A percentile compares a stretch with the other conserved stretches of the same genome.
Conservation (phyloP, 352 stramenopile genomes). For the Halophytophthora polymorphica region DNA sequence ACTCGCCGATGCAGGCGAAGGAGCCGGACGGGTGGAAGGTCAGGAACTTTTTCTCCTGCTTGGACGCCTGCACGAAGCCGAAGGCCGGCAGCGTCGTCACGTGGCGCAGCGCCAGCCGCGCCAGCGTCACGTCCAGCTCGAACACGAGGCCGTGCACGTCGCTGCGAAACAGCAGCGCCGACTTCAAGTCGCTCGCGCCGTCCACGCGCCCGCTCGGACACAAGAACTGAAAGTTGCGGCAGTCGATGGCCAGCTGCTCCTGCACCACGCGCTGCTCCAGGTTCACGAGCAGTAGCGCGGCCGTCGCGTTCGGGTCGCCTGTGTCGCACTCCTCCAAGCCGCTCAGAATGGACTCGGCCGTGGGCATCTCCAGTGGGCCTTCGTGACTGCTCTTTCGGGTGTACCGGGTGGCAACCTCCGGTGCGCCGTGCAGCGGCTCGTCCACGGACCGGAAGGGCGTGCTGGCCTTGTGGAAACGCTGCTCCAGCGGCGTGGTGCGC, state of each 20-base stretch:
- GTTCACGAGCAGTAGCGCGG: conserved; percentile 46
- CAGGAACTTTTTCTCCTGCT: conserved; percentile 87
- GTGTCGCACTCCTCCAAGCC: conserved; percentile 83
- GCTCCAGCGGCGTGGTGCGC: conserved; percentile 42
- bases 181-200: conserved; percentile 15
- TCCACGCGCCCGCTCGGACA: conserved; percentile 25
- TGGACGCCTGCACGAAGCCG: conserved; percentile 84
- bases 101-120: conserved; percentile 37
- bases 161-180: conserved; percentile 71
- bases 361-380: conserved; percentile 53
- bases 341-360: conserved; percentile 71
- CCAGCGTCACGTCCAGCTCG: conserved; percentile 22
- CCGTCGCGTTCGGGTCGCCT: conserved; percentile 69
- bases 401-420: conserved; percentile 26
- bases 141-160: conserved; percentile 80
- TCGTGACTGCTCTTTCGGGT: conserved; percentile 28
- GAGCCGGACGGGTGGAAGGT: conserved; percentile 42
- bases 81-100: conserved; percentile 67
- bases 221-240: conserved; percentile 63
- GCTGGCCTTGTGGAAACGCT: conserved; percentile 80
- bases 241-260: conserved; percentile 62
- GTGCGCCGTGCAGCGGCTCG: conserved; percentile 40
- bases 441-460: conserved; percentile 75
- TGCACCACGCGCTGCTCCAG: conserved; percentile 32
- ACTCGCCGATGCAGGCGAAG: conserved; percentile 76